Evolutionary conservation across 1,139 yeast genomes (phyloP), one percentile per base, ranked within the genome.

Genomic region (Yamadazyma oceani): DNA sequence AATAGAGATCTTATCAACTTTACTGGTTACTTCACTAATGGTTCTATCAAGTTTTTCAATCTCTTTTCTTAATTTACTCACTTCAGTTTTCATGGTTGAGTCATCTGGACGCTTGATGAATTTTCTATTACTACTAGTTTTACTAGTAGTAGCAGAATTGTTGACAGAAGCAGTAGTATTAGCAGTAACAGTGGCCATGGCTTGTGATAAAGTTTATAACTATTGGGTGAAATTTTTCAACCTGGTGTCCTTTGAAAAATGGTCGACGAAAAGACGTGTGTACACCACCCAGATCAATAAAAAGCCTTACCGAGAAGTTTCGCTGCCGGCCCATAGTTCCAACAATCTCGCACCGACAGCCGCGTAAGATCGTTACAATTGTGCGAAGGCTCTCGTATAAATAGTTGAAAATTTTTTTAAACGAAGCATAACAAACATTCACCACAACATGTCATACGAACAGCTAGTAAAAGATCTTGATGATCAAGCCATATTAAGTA

Each of bases 51-150:
- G 75, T 54, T 75, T 78, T 57, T 83, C 81, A 62, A 90, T 78
- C 56, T 85, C 86, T 34, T 75, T 75, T 53, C 80, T 79, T 52
- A 86, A 69, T 38, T 69, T 72, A 34, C 73, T 78, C 48, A 87
- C 60, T 53, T 78, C 75, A 47, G 73, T 75, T 59, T 84, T 85
- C 59, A 70, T 62, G 36, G 64, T 77, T 50, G 78, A 66, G 58
- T 78, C 80, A 60, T 89, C 95, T 44, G 96, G 94, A 59, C 85
- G 81, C 62, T 83, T 83, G 63, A 82, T 74, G 60, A 74, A 77
- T 52, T 75, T 78, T 49, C 57, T 55, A 17, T 26, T 23, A 10
- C 14, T n/a, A 43, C 41, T 25, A 24, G 42, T 38, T 31, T 45
- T 33, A 39, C 38, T 44, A 19, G 26, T 10, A n/a, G 26, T 24